Percentiles rank a stretch among this genome's conserved stretches.
Conservation (phyloP, 129 eudicot species). For the Centrapalus pauciflorus region DNA sequence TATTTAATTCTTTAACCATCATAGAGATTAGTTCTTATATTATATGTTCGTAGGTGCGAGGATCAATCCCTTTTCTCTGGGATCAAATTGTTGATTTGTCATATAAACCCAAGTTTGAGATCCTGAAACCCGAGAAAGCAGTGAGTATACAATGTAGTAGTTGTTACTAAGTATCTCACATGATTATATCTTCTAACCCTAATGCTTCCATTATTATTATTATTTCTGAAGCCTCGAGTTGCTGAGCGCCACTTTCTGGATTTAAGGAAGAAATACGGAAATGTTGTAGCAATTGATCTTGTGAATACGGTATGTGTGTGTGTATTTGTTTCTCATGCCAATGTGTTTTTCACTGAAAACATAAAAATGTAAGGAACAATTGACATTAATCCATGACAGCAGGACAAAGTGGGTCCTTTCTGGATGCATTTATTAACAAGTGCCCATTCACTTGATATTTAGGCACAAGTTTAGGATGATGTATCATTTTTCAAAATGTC, state of each 20-base stretch:
- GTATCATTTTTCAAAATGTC: too few relatives aligned
- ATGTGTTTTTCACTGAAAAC: not conserved
- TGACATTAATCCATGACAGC: too few relatives aligned
- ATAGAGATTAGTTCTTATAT: slow-evolving; percentile 7
- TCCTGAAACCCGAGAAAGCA: slow-evolving; percentile 55
- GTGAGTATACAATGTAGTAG: slow-evolving; percentile 38
- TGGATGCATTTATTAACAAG: too few relatives aligned
- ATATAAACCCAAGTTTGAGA: slow-evolving; percentile 76
- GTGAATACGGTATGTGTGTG: slow-evolving; percentile 47
- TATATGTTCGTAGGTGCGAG: slow-evolving; percentile 56
- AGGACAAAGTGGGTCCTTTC: too few relatives aligned
- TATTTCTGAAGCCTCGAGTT: slow-evolving; percentile 53
- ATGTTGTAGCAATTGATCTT: slow-evolving; percentile 66
- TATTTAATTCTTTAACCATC: not conserved
- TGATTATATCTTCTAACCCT: not conserved
- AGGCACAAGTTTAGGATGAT: too few relatives aligned
- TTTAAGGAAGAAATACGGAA: slow-evolving; percentile 67
- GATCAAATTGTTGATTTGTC: slow-evolving; percentile 88
- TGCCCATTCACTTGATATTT: too few relatives aligned
- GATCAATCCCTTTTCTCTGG: slow-evolving; percentile 91
- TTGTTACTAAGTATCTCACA: not conserved
- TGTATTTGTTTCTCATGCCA: not conserved
- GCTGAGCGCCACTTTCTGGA: slow-evolving; percentile 72
- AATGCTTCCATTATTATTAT: slow-evolving; percentile 10
- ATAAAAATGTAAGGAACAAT: too few relatives aligned